phyloP scores from a whole-genome alignment of 306 rosid genomes.

The Lathyrus tuberosus region DNA sequence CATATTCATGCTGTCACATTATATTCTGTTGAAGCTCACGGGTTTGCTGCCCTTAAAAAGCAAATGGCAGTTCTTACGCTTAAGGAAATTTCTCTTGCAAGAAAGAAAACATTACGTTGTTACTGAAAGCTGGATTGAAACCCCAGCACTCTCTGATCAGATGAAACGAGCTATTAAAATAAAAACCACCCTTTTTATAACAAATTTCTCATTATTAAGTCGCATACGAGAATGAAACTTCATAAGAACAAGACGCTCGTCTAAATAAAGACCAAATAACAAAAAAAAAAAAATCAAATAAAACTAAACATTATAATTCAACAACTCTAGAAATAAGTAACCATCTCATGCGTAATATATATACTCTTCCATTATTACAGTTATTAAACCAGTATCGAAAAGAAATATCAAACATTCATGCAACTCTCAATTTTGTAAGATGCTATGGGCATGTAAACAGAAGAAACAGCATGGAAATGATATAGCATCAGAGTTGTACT shows the following conservation, averaged over 20 bases:
- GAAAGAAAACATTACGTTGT: background rate
- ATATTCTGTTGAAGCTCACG: constrained; percentile 15
- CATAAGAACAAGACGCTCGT: background rate
- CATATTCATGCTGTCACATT: background rate
- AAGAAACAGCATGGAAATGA: constrained; percentile 20
- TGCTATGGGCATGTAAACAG: constrained; percentile 19
- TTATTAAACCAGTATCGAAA: constrained; percentile 21
- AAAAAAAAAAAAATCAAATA: background rate
- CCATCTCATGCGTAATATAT: background rate
- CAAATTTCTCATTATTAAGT: constrained; percentile 13
- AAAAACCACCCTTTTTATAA: background rate
- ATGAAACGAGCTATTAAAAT: background rate
- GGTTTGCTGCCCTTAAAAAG: constrained; percentile 17
- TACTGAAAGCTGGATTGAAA: background rate
- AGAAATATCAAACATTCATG: constrained; percentile 28
- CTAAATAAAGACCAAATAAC: background rate
- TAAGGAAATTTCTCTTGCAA: background rate
- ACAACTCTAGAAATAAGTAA: constrained; percentile 3
- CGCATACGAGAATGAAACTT: constrained; percentile 5
- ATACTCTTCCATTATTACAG: constrained; percentile 12
- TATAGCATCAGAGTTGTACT: constrained; percentile 16
- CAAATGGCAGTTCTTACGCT: background rate
- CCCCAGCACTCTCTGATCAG: constrained; percentile 1
- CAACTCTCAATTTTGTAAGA: constrained; percentile 29
- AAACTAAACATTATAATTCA: background rate